These are phyloP conservation scores for Platismatia glauca DNA, from an alignment of 495 filamentous ascomycete species.

Conservation along the genomic window DNA sequence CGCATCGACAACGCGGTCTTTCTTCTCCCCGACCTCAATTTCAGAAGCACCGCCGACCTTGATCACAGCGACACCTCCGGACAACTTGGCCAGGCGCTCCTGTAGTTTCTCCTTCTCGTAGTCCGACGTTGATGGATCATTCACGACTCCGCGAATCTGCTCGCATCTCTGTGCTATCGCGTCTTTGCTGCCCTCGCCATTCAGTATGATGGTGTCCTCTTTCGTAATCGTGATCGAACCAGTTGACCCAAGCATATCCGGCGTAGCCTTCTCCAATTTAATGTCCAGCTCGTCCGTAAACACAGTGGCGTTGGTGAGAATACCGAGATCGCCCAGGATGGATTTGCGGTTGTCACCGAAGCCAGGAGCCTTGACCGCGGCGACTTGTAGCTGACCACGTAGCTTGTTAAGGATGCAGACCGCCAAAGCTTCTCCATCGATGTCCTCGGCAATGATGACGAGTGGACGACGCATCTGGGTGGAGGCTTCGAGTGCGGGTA, in stretches of 20 bases:
- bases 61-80: constrained; percentile 97
- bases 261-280: constrained; percentile 95
- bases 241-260: constrained; percentile 92
- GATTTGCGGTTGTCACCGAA: constrained; percentile 99
- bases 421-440: constrained; percentile 95
- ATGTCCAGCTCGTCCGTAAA: constrained; percentile 97
- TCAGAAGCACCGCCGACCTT: constrained; percentile 96
- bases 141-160: constrained; percentile 96
- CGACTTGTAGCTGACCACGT: constrained; percentile 96
- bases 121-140: constrained; percentile 84
- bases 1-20: constrained; percentile 97
- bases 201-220: constrained; percentile 98
- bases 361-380: constrained; percentile 95
- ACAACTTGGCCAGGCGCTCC: constrained; percentile 98
- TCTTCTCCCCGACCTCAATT: constrained; percentile 99
- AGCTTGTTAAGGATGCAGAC: constrained; percentile 99
- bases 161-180: constrained; percentile 89
- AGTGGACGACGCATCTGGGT: constrained; percentile 91
- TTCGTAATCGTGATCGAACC: constrained; percentile 99
- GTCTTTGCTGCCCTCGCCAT: constrained; percentile 95
- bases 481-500: constrained; percentile 93
- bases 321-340: constrained; percentile 89
- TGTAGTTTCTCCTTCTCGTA: constrained; percentile 99
- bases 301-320: constrained; percentile 93
- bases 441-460: constrained; percentile 98